Conservation (phyloP, 2,329 filamentous ascomycete species). For the Aspergillus vadensis region DNA sequence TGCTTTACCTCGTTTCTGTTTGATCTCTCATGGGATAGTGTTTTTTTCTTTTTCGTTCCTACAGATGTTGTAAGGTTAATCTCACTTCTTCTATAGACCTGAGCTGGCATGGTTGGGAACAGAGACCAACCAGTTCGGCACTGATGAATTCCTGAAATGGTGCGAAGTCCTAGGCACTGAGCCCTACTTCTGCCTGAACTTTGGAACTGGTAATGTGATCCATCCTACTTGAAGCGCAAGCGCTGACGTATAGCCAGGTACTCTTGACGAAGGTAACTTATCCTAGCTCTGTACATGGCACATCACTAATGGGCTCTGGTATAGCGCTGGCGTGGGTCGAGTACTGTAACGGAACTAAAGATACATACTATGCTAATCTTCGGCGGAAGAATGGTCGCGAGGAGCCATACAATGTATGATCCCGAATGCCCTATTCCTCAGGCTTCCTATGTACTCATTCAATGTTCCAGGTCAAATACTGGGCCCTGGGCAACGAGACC, state of each 20-base stretch:
- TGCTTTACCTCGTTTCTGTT: too few relatives aligned
- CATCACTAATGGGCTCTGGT: neutral
- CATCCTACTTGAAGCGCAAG: conserved; percentile 11
- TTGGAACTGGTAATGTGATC: conserved; percentile 66
- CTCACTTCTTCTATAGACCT: conserved; percentile 48
- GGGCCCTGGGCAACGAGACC: conserved; percentile 77
- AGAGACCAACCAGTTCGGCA: conserved; percentile 79
- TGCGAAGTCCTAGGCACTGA: conserved; percentile 71
- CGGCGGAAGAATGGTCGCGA: conserved; percentile 73
- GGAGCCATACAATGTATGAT: conserved; percentile 68
- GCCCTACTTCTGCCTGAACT: conserved; percentile 78
- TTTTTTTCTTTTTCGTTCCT: too few relatives aligned
- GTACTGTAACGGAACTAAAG: conserved; percentile 77
- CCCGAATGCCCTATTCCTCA: too few relatives aligned
- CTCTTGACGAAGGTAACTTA: conserved; percentile 53
- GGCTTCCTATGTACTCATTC: neutral
- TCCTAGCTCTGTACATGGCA: neutral
- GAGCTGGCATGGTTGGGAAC: conserved; percentile 79
- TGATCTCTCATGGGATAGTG: too few relatives aligned
- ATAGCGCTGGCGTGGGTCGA: conserved; percentile 74
- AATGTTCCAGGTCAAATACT: conserved; percentile 66
- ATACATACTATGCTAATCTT: conserved; percentile 81
- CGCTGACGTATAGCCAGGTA: conserved; percentile 27
- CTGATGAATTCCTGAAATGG: conserved; percentile 85
- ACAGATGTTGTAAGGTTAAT: too few relatives aligned